Evolutionary conservation across 345 rosid species (phyloP).

Genomic region (Mallotus nudiflorus): DNA sequence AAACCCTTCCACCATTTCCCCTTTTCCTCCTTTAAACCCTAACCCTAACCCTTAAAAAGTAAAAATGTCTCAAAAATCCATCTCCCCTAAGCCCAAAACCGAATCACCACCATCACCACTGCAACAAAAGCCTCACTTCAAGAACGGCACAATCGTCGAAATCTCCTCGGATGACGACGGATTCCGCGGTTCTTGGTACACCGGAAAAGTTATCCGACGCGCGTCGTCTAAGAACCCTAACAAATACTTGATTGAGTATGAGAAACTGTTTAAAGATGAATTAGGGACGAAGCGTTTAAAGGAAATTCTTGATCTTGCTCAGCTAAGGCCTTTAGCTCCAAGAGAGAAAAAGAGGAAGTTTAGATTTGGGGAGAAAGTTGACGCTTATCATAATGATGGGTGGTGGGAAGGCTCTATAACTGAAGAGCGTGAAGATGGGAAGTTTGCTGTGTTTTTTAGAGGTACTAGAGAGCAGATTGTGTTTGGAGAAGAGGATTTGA

Average conservation of each 20-base stretch:
- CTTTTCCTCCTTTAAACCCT: neutral
- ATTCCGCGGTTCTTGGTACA: constrained; percentile 73
- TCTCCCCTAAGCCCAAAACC: constrained; percentile 7
- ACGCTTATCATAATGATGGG: constrained; percentile 67
- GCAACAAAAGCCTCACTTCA: constrained; percentile 20
- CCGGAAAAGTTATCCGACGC: constrained; percentile 46
- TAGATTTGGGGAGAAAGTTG: constrained; percentile 57
- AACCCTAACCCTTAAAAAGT: neutral
- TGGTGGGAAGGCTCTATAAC: constrained; percentile 93
- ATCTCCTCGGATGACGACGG: constrained; percentile 61
- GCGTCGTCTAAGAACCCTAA: constrained; percentile 26
- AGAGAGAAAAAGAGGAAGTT: constrained; percentile 47
- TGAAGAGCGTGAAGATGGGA: constrained; percentile 48
- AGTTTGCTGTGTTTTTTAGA: constrained; percentile 60
- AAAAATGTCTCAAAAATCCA: no score
- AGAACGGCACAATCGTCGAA: constrained; percentile 60
- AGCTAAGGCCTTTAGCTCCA: constrained; percentile 58
- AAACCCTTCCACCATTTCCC: neutral
- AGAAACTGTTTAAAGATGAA: constrained; percentile 49
- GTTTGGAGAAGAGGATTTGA: constrained; percentile 46
- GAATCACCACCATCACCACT: constrained; percentile 2
- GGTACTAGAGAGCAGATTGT: constrained; percentile 52
- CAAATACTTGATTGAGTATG: constrained; percentile 49
- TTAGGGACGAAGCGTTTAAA: constrained; percentile 41
- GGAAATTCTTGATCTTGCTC: constrained; percentile 39